phyloP scores from a whole-genome alignment of 768 basidiomycete genomes.

The Boletus rubescentipes region DNA sequence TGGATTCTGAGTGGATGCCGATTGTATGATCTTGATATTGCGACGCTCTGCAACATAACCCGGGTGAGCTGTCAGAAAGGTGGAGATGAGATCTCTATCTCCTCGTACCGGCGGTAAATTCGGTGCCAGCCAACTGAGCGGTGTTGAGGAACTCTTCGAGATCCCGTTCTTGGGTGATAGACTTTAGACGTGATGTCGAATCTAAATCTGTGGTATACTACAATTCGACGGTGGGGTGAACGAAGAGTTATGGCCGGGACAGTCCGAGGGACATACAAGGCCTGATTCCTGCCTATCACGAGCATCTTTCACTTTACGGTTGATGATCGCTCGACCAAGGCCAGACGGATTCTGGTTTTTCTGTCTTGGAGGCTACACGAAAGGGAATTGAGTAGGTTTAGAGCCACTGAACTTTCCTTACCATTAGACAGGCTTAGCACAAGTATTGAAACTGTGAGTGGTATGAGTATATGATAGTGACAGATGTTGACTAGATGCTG shows the following conservation, averaged over 20 bases:
- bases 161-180: conserved; percentile 94
- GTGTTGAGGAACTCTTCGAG: conserved; percentile 95
- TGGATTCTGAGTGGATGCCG: conserved; percentile 67
- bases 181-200: conserved; percentile 67
- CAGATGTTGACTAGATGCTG: conserved; percentile 6
- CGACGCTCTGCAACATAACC: conserved; percentile 53
- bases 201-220: conserved; percentile 77
- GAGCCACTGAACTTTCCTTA: neutral
- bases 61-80: conserved; percentile 6
- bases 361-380: conserved; percentile 51
- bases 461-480: neutral
- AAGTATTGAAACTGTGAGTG: neutral
- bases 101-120: conserved; percentile 88
- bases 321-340: conserved; percentile 93
- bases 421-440: conserved; percentile 9
- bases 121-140: conserved; percentile 90
- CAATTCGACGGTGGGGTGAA: conserved; percentile 25
- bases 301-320: conserved; percentile 60
- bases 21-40: conserved; percentile 76
- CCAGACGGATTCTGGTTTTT: conserved; percentile 73
- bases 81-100: neutral
- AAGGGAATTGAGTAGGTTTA: neutral
- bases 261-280: conserved; percentile 47
- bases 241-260: neutral
- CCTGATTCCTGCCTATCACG: conserved; percentile 44